Evolutionary conservation across 768 basidiomycete genomes (phyloP).

Genomic region (Phylloporus sp.): DNA sequence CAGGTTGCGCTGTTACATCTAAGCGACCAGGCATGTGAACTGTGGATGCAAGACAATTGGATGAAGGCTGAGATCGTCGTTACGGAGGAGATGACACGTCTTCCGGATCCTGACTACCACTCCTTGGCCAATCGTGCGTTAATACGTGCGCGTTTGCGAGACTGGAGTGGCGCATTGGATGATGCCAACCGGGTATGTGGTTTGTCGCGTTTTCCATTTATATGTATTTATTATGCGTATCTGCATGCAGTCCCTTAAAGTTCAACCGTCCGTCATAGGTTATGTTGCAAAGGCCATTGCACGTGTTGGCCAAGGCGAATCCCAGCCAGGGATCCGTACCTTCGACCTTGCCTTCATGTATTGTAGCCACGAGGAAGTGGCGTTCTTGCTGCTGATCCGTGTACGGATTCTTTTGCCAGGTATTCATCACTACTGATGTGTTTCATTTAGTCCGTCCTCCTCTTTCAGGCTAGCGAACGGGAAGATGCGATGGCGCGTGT

Average conservation of each 20-base stretch:
- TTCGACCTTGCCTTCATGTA: constrained; percentile 15
- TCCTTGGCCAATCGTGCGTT: constrained; percentile 9
- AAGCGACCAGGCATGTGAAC: neutral
- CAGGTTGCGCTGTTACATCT: constrained; percentile 8
- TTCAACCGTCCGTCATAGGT: constrained; percentile 8
- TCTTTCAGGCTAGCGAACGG: constrained; percentile 6
- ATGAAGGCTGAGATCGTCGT: constrained; percentile 4
- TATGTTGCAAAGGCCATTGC: constrained; percentile 15
- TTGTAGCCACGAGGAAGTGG: constrained; percentile 4
- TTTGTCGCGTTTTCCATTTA: neutral
- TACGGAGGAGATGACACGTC: constrained; percentile 6
- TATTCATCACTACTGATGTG: neutral
- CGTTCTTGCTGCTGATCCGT: constrained; percentile 12
- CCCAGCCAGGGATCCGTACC: constrained; percentile 4
- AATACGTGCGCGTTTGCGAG: constrained; percentile 5
- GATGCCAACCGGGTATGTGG: constrained; percentile 8
- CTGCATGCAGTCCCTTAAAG: constrained; percentile 8
- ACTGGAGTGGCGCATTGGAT: constrained; percentile 7
- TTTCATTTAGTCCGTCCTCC: constrained; percentile 7
- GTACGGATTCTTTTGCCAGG: neutral
- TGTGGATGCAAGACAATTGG: constrained; percentile 9
- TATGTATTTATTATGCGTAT: neutral
- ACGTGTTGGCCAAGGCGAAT: constrained; percentile 11
- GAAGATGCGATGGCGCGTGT: constrained; percentile 14
- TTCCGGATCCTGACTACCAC: neutral